Conservation (phyloP, 75 land plant species). For the Isoetes taiwanensis region DNA sequence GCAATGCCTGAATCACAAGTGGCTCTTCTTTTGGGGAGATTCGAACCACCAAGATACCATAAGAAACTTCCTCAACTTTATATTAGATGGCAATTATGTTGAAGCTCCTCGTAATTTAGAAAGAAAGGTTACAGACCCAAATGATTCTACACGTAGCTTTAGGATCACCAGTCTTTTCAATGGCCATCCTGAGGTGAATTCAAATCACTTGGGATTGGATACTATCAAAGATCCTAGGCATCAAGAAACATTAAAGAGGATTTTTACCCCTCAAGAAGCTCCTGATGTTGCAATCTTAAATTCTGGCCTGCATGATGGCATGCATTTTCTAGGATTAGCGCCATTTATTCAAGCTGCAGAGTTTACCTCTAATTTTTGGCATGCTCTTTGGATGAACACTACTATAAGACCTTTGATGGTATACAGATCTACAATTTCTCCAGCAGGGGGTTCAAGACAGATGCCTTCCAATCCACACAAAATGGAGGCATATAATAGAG, state of each 20-base stretch:
- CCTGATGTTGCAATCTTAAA: background rate
- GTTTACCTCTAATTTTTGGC: background rate
- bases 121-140: background rate
- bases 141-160: background rate
- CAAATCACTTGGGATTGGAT: background rate
- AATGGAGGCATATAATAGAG: background rate
- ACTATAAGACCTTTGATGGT: background rate
- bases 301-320: background rate
- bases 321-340: background rate
- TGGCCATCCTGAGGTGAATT: background rate
- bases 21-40: background rate
- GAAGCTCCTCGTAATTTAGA: background rate
- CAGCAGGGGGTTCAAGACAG: background rate
- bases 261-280: background rate
- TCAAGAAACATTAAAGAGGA: background rate
- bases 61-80: background rate
- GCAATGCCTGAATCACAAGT: background rate
- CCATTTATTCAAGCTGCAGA: background rate
- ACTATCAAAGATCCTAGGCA: background rate
- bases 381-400: background rate
- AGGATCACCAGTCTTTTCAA: background rate
- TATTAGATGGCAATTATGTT: background rate
- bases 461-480: background rate
- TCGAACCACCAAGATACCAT: conserved; percentile 1
- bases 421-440: background rate